A percentile compares a stretch with the other conserved stretches of the same genome.
phyloP scores from a whole-genome alignment of 2,329 filamentous ascomycete genomes.

The Aspergillus hortae region DNA sequence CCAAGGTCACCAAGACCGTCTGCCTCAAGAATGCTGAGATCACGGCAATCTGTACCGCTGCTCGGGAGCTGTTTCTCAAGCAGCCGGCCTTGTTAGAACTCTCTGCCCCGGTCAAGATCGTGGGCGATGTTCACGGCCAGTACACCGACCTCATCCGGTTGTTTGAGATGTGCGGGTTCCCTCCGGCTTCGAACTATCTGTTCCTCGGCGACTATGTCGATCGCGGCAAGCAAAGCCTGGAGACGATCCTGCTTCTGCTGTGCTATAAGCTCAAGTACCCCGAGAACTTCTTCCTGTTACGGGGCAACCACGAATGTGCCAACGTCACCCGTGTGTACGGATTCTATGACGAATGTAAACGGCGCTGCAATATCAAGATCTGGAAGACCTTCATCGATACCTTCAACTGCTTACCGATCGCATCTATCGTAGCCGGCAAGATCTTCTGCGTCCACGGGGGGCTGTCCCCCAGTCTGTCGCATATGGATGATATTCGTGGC shows the following conservation, averaged over 20 bases:
- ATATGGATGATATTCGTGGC: constrained; percentile 98
- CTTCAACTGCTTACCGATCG: constrained; percentile 93
- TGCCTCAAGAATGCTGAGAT: constrained; percentile 98
- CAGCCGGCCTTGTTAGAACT: constrained; percentile 91
- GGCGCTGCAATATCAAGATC: constrained; percentile 91
- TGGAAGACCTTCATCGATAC: constrained; percentile 98
- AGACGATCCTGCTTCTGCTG: constrained; percentile 86
- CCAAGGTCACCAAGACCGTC: constrained; percentile 96
- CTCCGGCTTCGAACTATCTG: constrained; percentile 84
- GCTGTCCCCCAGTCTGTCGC: constrained; percentile 81
- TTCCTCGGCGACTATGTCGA: constrained; percentile 97
- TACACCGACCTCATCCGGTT: constrained; percentile 94
- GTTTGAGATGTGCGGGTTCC: constrained; percentile 98
- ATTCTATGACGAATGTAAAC: constrained; percentile 98
- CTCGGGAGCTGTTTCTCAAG: constrained; percentile 81
- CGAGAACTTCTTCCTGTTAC: constrained; percentile 93
- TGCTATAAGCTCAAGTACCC: constrained; percentile 98
- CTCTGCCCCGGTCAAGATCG: constrained; percentile 93
- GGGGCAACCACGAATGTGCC: constrained; percentile 95
- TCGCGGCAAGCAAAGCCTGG: constrained; percentile 89
- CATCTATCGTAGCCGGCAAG: constrained; percentile 93
- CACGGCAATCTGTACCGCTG: constrained; percentile 83
- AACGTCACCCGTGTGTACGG: constrained; percentile 95
- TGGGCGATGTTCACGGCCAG: constrained; percentile 94
- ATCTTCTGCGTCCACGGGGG: constrained; percentile 98